Percentiles rank a stretch among this genome's conserved stretches.
phyloP scores from a whole-genome alignment of 2,329 filamentous ascomycete genomes.

The Colletotrichum caudatum region DNA sequence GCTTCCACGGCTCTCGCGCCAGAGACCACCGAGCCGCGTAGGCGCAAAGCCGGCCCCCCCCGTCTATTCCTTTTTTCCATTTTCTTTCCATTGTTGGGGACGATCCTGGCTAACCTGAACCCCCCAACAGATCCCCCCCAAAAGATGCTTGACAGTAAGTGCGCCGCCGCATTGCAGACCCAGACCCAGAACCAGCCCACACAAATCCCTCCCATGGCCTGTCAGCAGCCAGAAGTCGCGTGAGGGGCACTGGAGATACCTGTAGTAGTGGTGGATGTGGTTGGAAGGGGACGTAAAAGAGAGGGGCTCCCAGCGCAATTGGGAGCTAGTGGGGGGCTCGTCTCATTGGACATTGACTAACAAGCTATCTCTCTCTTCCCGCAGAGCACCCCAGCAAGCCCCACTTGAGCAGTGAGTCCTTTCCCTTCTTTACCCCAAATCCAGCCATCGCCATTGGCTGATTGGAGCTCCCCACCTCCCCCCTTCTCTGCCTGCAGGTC shows the following conservation, averaged over 20 bases:
- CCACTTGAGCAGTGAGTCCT: conserved; percentile 70
- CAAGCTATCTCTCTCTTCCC: conserved; percentile 48
- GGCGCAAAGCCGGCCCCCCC: neutral
- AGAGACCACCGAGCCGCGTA: conserved; percentile 12
- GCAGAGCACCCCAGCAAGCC: conserved; percentile 78
- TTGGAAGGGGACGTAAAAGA: conserved; percentile 23
- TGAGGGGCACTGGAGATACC: conserved; percentile 38
- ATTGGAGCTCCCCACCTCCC: conserved; percentile 35
- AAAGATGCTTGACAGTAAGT: conserved; percentile 77
- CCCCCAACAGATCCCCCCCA: conserved; percentile 67
- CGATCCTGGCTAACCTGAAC: conserved; percentile 17
- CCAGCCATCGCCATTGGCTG: conserved; percentile 31
- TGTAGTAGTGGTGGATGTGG: conserved; percentile 1
- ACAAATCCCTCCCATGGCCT: conserved; percentile 16
- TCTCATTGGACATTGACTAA: conserved; percentile 47
- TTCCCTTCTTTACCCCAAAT: conserved; percentile 41
- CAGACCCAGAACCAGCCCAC: conserved; percentile 5
- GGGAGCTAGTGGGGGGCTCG: conserved; percentile 19
- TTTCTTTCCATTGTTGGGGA: conserved; percentile 24
- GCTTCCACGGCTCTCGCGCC: conserved; percentile 7
- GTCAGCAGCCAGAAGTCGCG: conserved; percentile 37
- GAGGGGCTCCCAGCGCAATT: conserved; percentile 27
- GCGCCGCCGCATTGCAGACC: conserved; percentile 34
- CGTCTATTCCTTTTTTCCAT: neutral
- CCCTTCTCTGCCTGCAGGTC: conserved; percentile 54